Conservation (phyloP, 441 rosid genomes). For the Populus hybrid region DNA sequence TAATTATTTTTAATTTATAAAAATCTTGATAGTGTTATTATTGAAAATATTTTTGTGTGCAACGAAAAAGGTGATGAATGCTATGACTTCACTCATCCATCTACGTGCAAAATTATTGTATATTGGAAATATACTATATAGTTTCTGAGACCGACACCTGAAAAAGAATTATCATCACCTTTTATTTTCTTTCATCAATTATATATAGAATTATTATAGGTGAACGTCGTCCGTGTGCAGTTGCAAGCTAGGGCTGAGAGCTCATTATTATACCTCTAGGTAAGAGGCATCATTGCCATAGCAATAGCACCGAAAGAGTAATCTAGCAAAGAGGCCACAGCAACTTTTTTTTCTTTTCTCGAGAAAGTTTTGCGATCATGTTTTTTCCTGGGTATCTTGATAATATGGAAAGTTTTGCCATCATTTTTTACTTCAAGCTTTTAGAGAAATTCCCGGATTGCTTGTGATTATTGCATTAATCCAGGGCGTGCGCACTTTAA, state of each 20-base stretch:
- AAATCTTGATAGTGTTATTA: too few relatives aligned
- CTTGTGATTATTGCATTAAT: not conserved
- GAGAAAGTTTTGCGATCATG: too few relatives aligned
- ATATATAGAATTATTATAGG: not conserved
- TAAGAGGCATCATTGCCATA: conserved; percentile 6
- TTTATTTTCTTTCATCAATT: not conserved
- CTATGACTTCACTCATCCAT: too few relatives aligned
- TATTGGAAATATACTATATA: too few relatives aligned
- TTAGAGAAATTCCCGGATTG: not conserved
- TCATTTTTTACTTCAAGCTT: not conserved
- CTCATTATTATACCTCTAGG: not conserved
- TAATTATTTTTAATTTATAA: too few relatives aligned
- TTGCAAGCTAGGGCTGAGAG: not conserved
- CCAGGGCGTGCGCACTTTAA: not conserved
- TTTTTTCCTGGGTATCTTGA: not conserved
- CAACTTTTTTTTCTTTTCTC: not conserved
- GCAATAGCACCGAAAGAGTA: conserved; percentile 21
- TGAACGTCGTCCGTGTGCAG: not conserved
- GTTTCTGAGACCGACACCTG: too few relatives aligned
- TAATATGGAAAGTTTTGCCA: too few relatives aligned
- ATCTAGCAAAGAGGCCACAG: not conserved
- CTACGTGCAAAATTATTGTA: too few relatives aligned
- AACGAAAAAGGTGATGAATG: too few relatives aligned
- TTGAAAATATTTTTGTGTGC: too few relatives aligned
- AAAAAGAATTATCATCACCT: too few relatives aligned